These are phyloP conservation scores for Zelonia costaricensis DNA, from an alignment of 208 protist genomes.

Conservation along the genomic window DNA sequence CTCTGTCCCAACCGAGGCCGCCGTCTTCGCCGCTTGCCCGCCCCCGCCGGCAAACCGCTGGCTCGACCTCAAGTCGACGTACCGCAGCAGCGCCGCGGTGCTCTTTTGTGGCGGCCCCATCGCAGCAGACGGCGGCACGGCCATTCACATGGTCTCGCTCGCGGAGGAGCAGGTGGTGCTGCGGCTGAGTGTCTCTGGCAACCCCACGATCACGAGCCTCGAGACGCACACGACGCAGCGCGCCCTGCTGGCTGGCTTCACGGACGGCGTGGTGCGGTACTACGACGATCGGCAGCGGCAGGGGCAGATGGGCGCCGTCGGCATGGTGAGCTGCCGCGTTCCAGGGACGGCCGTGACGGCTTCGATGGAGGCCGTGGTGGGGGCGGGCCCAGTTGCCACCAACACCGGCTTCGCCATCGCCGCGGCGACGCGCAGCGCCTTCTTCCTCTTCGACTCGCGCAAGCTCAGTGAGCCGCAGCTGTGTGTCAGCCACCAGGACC, in stretches of 20 bases:
- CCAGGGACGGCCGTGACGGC: conserved; percentile 5
- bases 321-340: conserved; percentile 40
- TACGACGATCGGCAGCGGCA: conserved; percentile 87
- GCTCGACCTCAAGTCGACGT: conserved; percentile 74
- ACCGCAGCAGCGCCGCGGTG: conserved; percentile 68
- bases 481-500: conserved; percentile 25
- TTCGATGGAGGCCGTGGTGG: conserved; percentile 34
- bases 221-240: conserved; percentile 70
- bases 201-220: conserved; percentile 66
- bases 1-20: conserved; percentile 58
- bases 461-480: conserved; percentile 58
- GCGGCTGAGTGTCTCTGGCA: conserved; percentile 67
- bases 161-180: conserved; percentile 86
- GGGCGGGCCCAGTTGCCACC: conserved; percentile 33
- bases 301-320: conserved; percentile 72
- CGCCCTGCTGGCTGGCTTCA: conserved; percentile 73
- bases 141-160: conserved; percentile 79
- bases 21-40: conserved; percentile 78
- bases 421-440: conserved; percentile 45
- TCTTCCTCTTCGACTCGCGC: conserved; percentile 79
- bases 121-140: conserved; percentile 55
- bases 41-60: conserved; percentile 48
- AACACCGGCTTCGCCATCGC: conserved; percentile 54
- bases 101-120: conserved; percentile 86
- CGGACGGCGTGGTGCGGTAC: conserved; percentile 83